Percentiles rank a stretch among this genome's conserved stretches.
Evolutionary conservation across 805 yeast genomes (phyloP).

Genomic region (Wickerhamomyces chambardii): DNA sequence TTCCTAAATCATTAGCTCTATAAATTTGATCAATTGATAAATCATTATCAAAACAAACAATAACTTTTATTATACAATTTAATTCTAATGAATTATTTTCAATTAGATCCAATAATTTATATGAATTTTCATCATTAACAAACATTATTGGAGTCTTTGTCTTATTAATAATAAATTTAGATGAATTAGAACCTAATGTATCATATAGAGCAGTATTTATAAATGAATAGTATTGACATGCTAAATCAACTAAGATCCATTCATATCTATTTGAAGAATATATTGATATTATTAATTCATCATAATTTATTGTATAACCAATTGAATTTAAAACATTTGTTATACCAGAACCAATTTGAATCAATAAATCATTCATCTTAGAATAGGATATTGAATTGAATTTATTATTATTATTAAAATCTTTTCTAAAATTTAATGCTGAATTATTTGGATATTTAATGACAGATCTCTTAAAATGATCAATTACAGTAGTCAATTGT

Average conservation of each 20-base stretch:
- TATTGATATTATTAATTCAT: constrained; percentile 38
- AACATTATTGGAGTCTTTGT: constrained; percentile 49
- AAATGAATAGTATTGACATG: constrained; percentile 43
- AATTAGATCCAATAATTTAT: constrained; percentile 33
- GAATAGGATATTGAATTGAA: constrained; percentile 30
- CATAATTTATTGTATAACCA: constrained; percentile 7
- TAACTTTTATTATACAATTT: constrained; percentile 30
- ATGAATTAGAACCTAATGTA: constrained; percentile 43
- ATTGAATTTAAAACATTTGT: constrained; percentile 19
- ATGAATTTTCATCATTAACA: constrained; percentile 22
- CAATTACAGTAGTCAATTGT: constrained; percentile 28
- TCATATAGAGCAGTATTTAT: constrained; percentile 39
- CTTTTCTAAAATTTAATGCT: constrained; percentile 33
- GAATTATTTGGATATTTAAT: constrained; percentile 22
- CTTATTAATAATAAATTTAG: constrained; percentile 45
- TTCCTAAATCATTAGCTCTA: constrained; percentile 15
- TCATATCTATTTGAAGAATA: constrained; percentile 46
- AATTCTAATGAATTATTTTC: constrained; percentile 32
- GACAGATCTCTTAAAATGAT: constrained; percentile 29
- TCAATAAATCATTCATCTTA: constrained; percentile 27
- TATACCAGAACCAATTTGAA: constrained; percentile 42
- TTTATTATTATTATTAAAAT: constrained; percentile 18
- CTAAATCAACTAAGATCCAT: constrained; percentile 58
- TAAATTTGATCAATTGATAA: constrained; percentile 19
- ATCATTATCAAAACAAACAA: constrained; percentile 38